Conservation (phyloP, 345 rosid species). For the Citrus cavaleriei region DNA sequence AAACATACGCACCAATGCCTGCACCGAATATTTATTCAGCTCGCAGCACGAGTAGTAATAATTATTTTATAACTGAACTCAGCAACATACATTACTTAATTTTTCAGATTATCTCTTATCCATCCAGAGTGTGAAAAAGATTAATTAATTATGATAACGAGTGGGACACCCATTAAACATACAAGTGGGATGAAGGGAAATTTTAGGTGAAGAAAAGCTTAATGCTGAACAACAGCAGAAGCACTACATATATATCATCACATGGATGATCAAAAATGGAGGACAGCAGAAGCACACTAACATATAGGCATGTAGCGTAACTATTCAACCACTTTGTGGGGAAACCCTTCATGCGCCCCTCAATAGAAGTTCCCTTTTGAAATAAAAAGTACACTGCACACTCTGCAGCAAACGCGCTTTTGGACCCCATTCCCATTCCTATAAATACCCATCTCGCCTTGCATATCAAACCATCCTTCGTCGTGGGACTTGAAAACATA, state of each 20-base stretch:
- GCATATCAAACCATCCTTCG: conserved; percentile 2
- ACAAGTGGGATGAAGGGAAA: neutral
- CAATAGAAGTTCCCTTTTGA: neutral
- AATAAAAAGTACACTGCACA: neutral
- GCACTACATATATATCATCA: neutral
- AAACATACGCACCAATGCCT: neutral
- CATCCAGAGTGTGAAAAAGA: neutral
- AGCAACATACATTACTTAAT: neutral
- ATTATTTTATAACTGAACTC: too few relatives aligned
- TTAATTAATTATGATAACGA: neutral
- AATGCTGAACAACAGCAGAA: neutral
- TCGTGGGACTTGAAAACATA: neutral
- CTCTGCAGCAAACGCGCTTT: conserved; percentile 5
- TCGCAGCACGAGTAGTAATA: too few relatives aligned
- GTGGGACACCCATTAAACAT: conserved; percentile 7
- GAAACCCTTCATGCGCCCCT: neutral
- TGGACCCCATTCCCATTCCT: conserved; percentile 18
- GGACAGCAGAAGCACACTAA: conserved; percentile 36
- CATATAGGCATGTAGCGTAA: neutral
- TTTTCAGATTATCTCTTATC: neutral
- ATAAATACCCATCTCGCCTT: conserved; percentile 26
- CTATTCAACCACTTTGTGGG: conserved; percentile 13
- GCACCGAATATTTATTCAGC: too few relatives aligned
- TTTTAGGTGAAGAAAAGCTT: neutral
- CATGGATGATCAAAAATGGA: conserved; percentile 19